Evolutionary conservation across 2,329 filamentous ascomycete genomes (phyloP), one percentile per base, ranked within the genome.

Genomic region (Pseudogymnoascus sp.): DNA sequence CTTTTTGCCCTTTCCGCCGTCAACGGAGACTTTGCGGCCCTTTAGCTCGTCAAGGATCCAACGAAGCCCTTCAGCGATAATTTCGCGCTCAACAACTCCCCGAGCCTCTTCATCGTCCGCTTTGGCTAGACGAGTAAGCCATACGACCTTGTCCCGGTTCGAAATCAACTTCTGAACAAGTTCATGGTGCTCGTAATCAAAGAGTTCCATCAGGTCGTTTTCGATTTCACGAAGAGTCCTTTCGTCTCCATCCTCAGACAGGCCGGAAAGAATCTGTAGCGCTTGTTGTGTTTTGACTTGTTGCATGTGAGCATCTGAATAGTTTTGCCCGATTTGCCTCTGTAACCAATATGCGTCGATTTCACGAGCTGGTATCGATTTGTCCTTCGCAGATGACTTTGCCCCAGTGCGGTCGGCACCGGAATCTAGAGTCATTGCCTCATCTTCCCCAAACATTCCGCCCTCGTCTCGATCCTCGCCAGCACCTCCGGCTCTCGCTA

Each of bases 311-410:
- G 93, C 90, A 75, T 99, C 94, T 11, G 90, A 83, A 72, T 97
- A 97, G 2, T 96, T 80, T 41, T 84, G 81, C 62, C 93, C 93
- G 61, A 99, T 92, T 72, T 97, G 90, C 66, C 94, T 84, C 75
- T 97, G 94, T 64, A 99, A 76, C 94, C 94, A 99, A 77, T 93
- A 99, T 8, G 93, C 93, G 74, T 99, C 94, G 66, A 99, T 96
- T 63, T 97, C 92, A 67, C 93, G 87, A 58, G 91, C 91, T 16
- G 90, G 81, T 62, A 99, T 84, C 58, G 86, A 84, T 63, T 84
- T 83, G 60, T 84, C 81, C 52, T 82, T 73, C 25, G 72, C 72
- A 49, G 82, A 71, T 59, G 75, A 75, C 41, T 70, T 76, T 70
- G 79, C 79, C 60, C 75, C 72, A 70, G 74, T 79, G 36, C 77